These are phyloP conservation scores for Ganoderma resinaceum DNA, from an alignment of 1,284 basidiomycete genomes.

Conservation along the genomic window DNA sequence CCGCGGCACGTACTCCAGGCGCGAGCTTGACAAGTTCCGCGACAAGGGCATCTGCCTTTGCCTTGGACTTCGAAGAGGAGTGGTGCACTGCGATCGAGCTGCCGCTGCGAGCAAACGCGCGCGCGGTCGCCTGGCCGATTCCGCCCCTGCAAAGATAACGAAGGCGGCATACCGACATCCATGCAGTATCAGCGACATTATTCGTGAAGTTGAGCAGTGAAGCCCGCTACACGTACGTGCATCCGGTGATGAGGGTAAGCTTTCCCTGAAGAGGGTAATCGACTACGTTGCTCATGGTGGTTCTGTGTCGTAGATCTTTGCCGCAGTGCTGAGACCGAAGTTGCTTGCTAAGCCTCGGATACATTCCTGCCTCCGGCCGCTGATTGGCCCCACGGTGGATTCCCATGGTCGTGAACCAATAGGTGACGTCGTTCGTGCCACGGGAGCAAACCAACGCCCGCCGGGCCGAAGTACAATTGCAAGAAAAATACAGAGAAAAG, in stretches of 20 bases:
- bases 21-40: slow-evolving; percentile 41
- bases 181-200: background rate
- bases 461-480: background rate
- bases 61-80: slow-evolving; percentile 44
- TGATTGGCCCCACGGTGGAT: background rate
- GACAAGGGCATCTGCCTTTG: slow-evolving; percentile 47
- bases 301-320: background rate
- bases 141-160: slow-evolving; percentile 47
- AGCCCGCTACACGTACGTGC: slow-evolving; percentile 41
- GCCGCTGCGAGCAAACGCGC: slow-evolving; percentile 51
- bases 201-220: background rate
- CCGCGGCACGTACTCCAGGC: slow-evolving; percentile 44
- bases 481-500: background rate
- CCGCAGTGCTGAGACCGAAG: background rate
- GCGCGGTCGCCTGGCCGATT: slow-evolving; percentile 58
- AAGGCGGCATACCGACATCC: background rate
- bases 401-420: background rate
- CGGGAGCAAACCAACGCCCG: background rate
- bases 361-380: background rate
- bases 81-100: slow-evolving; percentile 62
- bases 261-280: slow-evolving; percentile 26
- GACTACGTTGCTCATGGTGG: background rate
- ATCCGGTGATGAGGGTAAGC: slow-evolving; percentile 37
- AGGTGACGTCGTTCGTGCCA: background rate
- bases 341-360: background rate